Evolutionary conservation across 352 stramenopile species (phyloP).

Genomic region (Hyaloperonospora brassicae): DNA sequence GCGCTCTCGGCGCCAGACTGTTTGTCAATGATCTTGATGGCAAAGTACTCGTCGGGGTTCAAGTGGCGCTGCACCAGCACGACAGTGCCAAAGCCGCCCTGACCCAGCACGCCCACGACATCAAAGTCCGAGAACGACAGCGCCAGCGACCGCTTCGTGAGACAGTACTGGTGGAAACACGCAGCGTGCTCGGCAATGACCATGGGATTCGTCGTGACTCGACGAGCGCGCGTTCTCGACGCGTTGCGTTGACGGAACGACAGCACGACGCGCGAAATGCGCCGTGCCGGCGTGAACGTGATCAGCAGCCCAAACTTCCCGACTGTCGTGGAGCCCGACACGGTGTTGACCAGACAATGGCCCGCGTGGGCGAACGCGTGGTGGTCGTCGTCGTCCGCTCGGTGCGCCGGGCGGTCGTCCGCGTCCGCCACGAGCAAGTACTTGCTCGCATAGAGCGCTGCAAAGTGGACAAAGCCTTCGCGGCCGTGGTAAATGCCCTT

Average conservation of each 20-base stretch:
- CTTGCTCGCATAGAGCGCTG: constrained; percentile 71
- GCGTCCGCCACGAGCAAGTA: constrained; percentile 57
- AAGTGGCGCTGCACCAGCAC: constrained; percentile 75
- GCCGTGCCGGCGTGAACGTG: constrained; percentile 74
- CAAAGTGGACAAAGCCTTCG: constrained; percentile 81
- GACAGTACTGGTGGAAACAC: constrained; percentile 77
- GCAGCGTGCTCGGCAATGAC: constrained; percentile 62
- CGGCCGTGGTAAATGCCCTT: constrained; percentile 83
- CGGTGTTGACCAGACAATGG: constrained; percentile 62
- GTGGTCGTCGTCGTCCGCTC: constrained; percentile 66
- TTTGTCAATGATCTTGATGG: constrained; percentile 86
- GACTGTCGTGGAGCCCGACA: constrained; percentile 62
- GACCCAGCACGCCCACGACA: constrained; percentile 73
- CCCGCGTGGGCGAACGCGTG: constrained; percentile 53
- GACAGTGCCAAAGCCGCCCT: constrained; percentile 74
- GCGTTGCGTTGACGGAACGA: constrained; percentile 65
- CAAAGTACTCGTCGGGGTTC: constrained; percentile 72
- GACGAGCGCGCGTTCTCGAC: constrained; percentile 32
- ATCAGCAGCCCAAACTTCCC: constrained; percentile 74
- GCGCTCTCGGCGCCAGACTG: constrained; percentile 65
- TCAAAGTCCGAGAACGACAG: constrained; percentile 83
- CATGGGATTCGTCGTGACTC: constrained; percentile 70
- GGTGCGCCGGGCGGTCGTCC: constrained; percentile 40
- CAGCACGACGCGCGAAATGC: constrained; percentile 76
- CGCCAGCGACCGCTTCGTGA: constrained; percentile 75